Conservation (phyloP, 2,329 filamentous ascomycete species). For the Aspergillus nomiae region DNA sequence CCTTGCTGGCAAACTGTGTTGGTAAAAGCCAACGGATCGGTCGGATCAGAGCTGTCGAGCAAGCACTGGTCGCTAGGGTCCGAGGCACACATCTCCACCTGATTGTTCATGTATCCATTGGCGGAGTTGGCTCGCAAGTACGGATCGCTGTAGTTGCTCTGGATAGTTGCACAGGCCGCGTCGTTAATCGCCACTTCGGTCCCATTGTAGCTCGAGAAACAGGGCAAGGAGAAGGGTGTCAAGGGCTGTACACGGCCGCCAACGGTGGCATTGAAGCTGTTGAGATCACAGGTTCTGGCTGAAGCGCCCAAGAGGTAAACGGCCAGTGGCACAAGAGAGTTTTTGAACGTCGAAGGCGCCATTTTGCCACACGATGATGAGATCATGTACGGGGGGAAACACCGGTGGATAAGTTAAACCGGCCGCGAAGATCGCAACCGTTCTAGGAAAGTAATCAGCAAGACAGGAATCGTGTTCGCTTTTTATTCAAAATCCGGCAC, state of each 20-base stretch:
- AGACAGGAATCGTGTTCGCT: not conserved
- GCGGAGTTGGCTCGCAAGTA: slow-evolving; percentile 17
- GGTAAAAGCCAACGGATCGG: slow-evolving; percentile 11
- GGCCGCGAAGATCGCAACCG: slow-evolving; percentile 4
- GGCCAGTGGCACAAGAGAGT: not conserved
- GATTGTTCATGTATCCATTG: slow-evolving; percentile 26
- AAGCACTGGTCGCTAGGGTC: slow-evolving; percentile 20
- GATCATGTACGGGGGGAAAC: not conserved
- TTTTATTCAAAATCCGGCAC: not conserved
- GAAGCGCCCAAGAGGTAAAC: slow-evolving; percentile 5
- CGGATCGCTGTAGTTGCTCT: slow-evolving; percentile 17
- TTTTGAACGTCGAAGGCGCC: slow-evolving; percentile 10
- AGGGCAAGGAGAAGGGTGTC: slow-evolving; percentile 15
- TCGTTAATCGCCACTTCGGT: slow-evolving; percentile 5
- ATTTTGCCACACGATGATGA: slow-evolving; percentile 9
- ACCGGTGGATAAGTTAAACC: not conserved
- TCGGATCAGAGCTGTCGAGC: slow-evolving; percentile 19
- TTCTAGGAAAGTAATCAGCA: not conserved
- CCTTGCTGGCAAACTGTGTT: slow-evolving; percentile 17
- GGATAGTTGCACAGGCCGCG: slow-evolving; percentile 10
- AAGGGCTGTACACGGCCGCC: slow-evolving; percentile 13
- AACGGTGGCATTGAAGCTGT: slow-evolving; percentile 12
- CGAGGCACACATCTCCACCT: slow-evolving; percentile 24
- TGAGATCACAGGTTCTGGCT: slow-evolving; percentile 1
- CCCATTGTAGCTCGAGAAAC: slow-evolving; percentile 18